phyloP scores from a whole-genome alignment of 2,329 filamentous ascomycete species.

The Stromatinia cepivora region DNA sequence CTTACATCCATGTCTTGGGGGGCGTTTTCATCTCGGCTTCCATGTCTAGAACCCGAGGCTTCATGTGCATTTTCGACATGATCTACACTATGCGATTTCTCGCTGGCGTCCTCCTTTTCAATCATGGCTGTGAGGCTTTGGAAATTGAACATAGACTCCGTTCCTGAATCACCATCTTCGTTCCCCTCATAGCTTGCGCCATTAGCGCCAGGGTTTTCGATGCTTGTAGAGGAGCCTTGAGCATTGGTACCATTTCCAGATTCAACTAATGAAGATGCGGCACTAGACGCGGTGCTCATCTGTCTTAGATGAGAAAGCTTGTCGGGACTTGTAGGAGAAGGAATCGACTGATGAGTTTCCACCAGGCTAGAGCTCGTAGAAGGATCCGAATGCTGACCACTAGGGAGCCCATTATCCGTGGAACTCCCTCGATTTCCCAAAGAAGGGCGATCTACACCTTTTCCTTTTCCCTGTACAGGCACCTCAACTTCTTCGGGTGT shows the following conservation, averaged over 20 bases:
- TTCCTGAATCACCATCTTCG: conserved; percentile 53
- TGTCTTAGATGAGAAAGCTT: conserved; percentile 74
- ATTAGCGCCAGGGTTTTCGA: conserved; percentile 55
- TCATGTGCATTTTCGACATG: conserved; percentile 36
- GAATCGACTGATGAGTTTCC: conserved; percentile 48
- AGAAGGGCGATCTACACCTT: conserved; percentile 61
- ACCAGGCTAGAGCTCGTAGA: conserved; percentile 28
- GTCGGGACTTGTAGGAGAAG: conserved; percentile 51
- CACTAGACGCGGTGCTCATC: conserved; percentile 83
- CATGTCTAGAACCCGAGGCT: conserved; percentile 28
- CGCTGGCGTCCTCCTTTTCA: conserved; percentile 56
- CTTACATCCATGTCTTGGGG: conserved; percentile 33
- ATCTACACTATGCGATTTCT: conserved; percentile 32
- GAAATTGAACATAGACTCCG: conserved; percentile 90
- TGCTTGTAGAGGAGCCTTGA: conserved; percentile 46
- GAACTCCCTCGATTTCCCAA: conserved; percentile 21
- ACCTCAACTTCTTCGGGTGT: conserved; percentile 48
- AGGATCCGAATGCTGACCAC: conserved; percentile 33
- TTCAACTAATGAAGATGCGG: conserved; percentile 74
- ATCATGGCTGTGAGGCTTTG: conserved; percentile 83
- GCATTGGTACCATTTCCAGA: conserved; percentile 48
- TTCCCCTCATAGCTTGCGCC: conserved; percentile 51
- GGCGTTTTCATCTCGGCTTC: conserved; percentile 21
- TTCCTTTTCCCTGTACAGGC: conserved; percentile 56
- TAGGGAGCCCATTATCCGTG: conserved; percentile 30